Percentiles rank a stretch among this genome's conserved stretches.
Conservation (phyloP, 2,329 filamentous ascomycete species). For the Aspergillus versicolor region DNA sequence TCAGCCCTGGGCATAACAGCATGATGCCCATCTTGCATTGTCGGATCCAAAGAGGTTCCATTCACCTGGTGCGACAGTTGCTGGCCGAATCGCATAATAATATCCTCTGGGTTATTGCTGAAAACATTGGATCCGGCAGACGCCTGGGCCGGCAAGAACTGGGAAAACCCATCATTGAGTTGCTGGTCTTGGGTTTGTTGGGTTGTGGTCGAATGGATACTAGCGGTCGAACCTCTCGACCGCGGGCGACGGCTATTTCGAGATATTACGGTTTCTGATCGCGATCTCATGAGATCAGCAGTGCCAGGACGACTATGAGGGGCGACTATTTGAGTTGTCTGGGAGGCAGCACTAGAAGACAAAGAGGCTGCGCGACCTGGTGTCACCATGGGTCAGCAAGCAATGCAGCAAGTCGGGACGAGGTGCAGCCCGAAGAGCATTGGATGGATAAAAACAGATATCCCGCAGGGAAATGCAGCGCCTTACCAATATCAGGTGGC, state of each 20-base stretch:
- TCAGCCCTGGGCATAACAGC: constrained; percentile 36
- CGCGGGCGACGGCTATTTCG: constrained; percentile 42
- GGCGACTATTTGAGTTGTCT: constrained; percentile 37
- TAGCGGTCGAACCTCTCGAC: constrained; percentile 48
- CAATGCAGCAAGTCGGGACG: constrained; percentile 1
- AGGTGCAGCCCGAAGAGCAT: background rate
- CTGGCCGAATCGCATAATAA: constrained; percentile 46
- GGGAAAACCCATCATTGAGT: constrained; percentile 37
- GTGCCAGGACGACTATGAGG: constrained; percentile 42
- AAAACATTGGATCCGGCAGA: constrained; percentile 37
- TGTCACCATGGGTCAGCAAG: constrained; percentile 18
- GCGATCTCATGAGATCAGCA: constrained; percentile 40
- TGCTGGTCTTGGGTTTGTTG: constrained; percentile 46
- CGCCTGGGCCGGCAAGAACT: constrained; percentile 39
- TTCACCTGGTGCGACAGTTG: constrained; percentile 41
- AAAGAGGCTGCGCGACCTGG: constrained; percentile 39
- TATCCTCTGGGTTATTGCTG: constrained; percentile 43
- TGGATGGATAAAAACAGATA: constrained; percentile 1
- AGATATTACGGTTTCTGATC: constrained; percentile 42
- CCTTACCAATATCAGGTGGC: constrained; percentile 36
- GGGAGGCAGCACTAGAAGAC: constrained; percentile 37
- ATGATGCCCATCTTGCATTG: constrained; percentile 39
- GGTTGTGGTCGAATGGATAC: constrained; percentile 48
- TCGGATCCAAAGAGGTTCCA: constrained; percentile 36
- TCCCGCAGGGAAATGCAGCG: constrained; percentile 17